These are phyloP conservation scores for Candida khao-thaluensis DNA, from an alignment of 805 yeast genomes.

Conservation along the genomic window DNA sequence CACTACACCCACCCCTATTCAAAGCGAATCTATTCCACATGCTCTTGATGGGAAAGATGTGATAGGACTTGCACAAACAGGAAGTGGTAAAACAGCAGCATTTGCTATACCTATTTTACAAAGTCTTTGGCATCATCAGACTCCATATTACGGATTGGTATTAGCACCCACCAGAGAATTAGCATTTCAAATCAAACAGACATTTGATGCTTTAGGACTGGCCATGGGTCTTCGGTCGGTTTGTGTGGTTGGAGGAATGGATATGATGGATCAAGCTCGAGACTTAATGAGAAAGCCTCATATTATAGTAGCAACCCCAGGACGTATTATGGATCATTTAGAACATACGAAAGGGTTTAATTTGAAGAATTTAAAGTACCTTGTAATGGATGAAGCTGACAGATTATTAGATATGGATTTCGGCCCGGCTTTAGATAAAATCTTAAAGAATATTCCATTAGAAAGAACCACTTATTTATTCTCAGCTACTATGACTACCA, in stretches of 20 bases:
- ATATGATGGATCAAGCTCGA: constrained; percentile 95
- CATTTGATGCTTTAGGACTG: constrained; percentile 90
- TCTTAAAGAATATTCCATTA: constrained; percentile 78
- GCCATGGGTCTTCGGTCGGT: constrained; percentile 89
- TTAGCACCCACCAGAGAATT: constrained; percentile 84
- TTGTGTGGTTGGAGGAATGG: constrained; percentile 97
- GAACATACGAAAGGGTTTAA: constrained; percentile 91
- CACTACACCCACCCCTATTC: constrained; percentile 89
- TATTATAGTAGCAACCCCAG: constrained; percentile 93
- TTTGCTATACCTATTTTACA: constrained; percentile 95
- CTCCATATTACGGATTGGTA: constrained; percentile 86
- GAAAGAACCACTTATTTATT: constrained; percentile 83
- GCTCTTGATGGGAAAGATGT: constrained; percentile 89
- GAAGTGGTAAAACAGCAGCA: constrained; percentile 98
- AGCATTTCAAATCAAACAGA: constrained; percentile 87
- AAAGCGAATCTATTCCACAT: constrained; percentile 85
- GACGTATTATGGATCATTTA: constrained; percentile 88
- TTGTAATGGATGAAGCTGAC: constrained; percentile 98
- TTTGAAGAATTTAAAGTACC: constrained; percentile 69
- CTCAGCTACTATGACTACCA: constrained; percentile 96
- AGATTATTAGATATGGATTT: constrained; percentile 93
- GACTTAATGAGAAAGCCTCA: constrained; percentile 94
- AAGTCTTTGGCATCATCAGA: constrained; percentile 83
- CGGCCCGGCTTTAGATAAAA: constrained; percentile 89
- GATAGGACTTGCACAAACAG: constrained; percentile 96